Conservation (phyloP, 2,329 filamentous ascomycete species). For the Neoascochyta sp. region DNA sequence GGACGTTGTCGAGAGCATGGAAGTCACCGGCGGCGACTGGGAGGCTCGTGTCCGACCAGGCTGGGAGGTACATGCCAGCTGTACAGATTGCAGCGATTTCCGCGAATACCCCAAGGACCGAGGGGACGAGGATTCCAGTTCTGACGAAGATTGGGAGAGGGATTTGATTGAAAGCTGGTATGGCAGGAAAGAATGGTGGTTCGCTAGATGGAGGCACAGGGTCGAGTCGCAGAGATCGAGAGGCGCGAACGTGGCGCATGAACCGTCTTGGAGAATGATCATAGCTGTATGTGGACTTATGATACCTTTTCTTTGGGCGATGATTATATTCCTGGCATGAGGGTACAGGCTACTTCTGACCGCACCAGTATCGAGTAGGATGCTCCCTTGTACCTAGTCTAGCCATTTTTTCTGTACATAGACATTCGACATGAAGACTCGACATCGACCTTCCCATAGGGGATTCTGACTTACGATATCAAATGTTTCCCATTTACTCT, state of each 20-base stretch:
- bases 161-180: slow-evolving; percentile 2
- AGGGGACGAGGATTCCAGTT: slow-evolving; percentile 1
- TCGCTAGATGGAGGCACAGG: slow-evolving; percentile 5
- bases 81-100: slow-evolving; percentile 1
- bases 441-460: too few species aligned
- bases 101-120: slow-evolving; percentile 2
- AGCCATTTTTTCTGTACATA: too few species aligned
- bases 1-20: slow-evolving; percentile 68
- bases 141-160: background rate
- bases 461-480: too few species aligned
- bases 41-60: slow-evolving; percentile 14
- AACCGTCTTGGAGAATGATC: slow-evolving; percentile 3
- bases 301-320: too few species aligned
- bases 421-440: too few species aligned
- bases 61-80: slow-evolving; percentile 7
- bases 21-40: slow-evolving; percentile 77
- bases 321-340: too few species aligned
- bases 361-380: too few species aligned
- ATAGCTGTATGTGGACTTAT: too few species aligned
- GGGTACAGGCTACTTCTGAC: too few species aligned
- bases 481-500: too few species aligned
- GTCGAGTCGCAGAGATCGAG: slow-evolving; percentile 3
- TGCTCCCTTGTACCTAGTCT: too few species aligned
- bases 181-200: slow-evolving; percentile 5
- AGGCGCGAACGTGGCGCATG: slow-evolving; percentile 1